Base-by-base conservation (phyloP, 441 rosid species). In the Iberis amara region DNA sequence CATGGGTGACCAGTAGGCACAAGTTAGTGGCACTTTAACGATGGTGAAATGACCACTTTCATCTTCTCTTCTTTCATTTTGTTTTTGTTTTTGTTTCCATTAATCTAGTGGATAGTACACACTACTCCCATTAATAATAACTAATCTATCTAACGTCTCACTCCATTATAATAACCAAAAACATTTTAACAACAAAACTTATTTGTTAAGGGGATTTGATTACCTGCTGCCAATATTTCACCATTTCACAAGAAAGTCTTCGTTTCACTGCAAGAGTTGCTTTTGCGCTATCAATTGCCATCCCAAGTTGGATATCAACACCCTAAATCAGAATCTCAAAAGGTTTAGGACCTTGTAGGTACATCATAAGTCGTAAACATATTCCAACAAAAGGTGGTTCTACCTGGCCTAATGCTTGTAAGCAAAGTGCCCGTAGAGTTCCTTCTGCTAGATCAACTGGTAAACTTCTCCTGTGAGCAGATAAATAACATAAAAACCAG, bases 211-310 rank as follows among this genome's bases (percentile, higher is more conserved):
- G 39, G n/a, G n/a, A n/a, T 18, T 18, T 18, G 2, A 18, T 50
- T 41, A 92, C 97, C 96, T 94, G 97, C 80, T 89, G 97, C 99
- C 99, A 94, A 52, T 83, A 89, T 72, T 89, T 94, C 11, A 89
- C 91, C 94, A 86, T 94, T 84, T 94, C 99, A 66, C 99, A 94
- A 33, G 99, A 95, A 74, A 94, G 99, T 73, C 99, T 78, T 61
- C 99, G 77, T 74, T 94, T 94, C 70, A 94, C 99, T 4, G 99
- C 97, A 32, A 94, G 89, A 51, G 97, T 94, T 52, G 99, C 99
- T 71, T 94, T 94, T 51, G 90, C 71, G 59, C 96, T 89, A 75
- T 80, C 96, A 59, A 94, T 94, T 56, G 99, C 99, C 86, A 89
- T 74, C 47, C 99, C 99, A 12, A 94, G 99, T 75, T 94, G 99